A percentile compares a stretch with the other conserved stretches of the same genome.
Evolutionary conservation across 192 early-diverging fungal species (phyloP).

Genomic region (Kickxella alabastrina): DNA sequence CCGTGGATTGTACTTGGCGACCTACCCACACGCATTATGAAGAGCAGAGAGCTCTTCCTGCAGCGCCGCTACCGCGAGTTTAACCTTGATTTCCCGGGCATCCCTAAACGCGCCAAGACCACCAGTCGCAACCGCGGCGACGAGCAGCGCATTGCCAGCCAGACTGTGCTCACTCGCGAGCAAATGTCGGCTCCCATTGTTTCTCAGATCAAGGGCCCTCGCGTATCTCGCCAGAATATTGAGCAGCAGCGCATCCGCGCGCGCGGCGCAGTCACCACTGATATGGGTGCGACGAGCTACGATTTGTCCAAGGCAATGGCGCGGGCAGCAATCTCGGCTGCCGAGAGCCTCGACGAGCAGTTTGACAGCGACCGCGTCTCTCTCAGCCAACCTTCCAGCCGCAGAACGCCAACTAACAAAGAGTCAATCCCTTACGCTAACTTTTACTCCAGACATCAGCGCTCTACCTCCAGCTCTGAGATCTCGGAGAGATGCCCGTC

Average conservation of each 20-base stretch:
- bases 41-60: constrained; percentile 52
- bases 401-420: neutral
- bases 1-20: constrained; percentile 53
- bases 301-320: constrained; percentile 30
- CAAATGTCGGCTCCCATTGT: neutral
- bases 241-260: constrained; percentile 25
- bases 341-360: constrained; percentile 24
- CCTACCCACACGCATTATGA: constrained; percentile 48
- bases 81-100: constrained; percentile 42
- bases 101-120: constrained; percentile 14
- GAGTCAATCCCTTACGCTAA: constrained; percentile 19
- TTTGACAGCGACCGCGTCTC: constrained; percentile 31
- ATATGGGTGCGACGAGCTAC: constrained; percentile 11
- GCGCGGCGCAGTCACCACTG: constrained; percentile 21
- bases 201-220: neutral
- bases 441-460: constrained; percentile 9
- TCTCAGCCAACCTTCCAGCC: constrained; percentile 13
- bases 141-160: neutral
- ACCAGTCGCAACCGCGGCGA: constrained; percentile 1
- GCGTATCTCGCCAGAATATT: constrained; percentile 6
- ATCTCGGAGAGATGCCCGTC: constrained; percentile 23
- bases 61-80: constrained; percentile 50
- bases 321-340: constrained; percentile 20
- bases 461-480: constrained; percentile 17
- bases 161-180: neutral